Evolutionary conservation across 768 basidiomycete species (phyloP).

Genomic region (Leccinellum rugosiceps): DNA sequence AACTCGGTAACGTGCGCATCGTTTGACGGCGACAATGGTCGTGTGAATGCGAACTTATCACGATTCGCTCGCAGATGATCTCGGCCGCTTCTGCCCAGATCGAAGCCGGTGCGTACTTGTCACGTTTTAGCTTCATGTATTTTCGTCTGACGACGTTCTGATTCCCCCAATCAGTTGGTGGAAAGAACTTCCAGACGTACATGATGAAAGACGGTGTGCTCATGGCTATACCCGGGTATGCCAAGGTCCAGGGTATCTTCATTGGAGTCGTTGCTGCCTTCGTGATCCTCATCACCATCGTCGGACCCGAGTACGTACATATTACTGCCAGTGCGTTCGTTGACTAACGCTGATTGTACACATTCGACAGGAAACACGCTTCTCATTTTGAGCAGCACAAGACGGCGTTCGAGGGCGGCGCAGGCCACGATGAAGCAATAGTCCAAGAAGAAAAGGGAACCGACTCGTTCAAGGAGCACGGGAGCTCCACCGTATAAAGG

Average conservation of each 20-base stretch:
- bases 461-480: conserved; percentile 8
- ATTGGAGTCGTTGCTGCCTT: conserved; percentile 81
- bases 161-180: conserved; percentile 48
- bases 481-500: background rate
- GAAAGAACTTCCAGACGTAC: conserved; percentile 50
- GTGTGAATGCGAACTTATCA: background rate
- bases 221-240: conserved; percentile 59
- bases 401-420: conserved; percentile 77
- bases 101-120: conserved; percentile 54
- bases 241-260: conserved; percentile 80
- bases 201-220: conserved; percentile 39
- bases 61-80: conserved; percentile 43
- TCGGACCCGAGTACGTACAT: conserved; percentile 73
- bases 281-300: conserved; percentile 67
- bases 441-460: conserved; percentile 21
- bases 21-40: background rate
- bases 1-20: conserved; percentile 61
- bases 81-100: conserved; percentile 77
- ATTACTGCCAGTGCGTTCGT: background rate
- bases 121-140: background rate
- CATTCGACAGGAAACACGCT: conserved; percentile 55
- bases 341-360: background rate
- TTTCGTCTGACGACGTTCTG: background rate
- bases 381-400: conserved; percentile 83
- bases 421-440: conserved; percentile 45